Evolutionary conservation across 2,329 filamentous ascomycete species (phyloP), one percentile per base, ranked within the genome.

Genomic region (Colletotrichum sp.): DNA sequence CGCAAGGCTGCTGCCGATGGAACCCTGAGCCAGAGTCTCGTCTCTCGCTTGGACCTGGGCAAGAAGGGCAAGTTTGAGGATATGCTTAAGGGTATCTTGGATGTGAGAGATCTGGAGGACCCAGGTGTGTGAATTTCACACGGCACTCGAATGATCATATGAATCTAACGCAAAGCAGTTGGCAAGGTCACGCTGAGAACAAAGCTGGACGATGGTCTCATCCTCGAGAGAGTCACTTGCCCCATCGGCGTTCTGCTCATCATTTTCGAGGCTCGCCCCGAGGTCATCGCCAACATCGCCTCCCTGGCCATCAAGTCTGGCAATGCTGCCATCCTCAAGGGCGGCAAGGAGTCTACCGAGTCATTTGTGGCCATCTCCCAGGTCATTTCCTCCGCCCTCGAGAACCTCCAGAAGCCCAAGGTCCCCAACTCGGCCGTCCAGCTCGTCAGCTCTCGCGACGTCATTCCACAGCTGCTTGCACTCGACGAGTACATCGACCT

Each of bases 271-370:
- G 97, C 97, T 44, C 94, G 97, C 9, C 97, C 97, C 8, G 97
- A 99, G 86, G 97, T 99, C 79, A 98, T 99, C 82, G 97, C 96
- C 82, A 99, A 99, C 85, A 99, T 99, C 82, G 96, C 97, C 78
- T 95, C 96, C 6, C 90, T 99, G 28, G 96, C 97, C 49, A 95
- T 99, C 85, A 99, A 99, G 85, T 99, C 96, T 15, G 97, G 96
- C 81, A 99, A 99, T 85, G 95, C 97, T 44, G 97, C 96, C 68
- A 99, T 99, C 81, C 89, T 99, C 77, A 99, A 99, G 89, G 92
- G 96, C 77, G 97, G 97, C 78, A 98, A 98, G 84, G 97, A 99
- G 86, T 98, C 96, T 1, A 97, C 94, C 24, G 93, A 98, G 83
- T 98, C 96, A n/a, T 99, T 99, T 84, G 90, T 96, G 77, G 94